Evolutionary conservation across 2,329 filamentous ascomycete species (phyloP), one percentile per base, ranked within the genome.

Genomic region (Talaromyces atroroseus): DNA sequence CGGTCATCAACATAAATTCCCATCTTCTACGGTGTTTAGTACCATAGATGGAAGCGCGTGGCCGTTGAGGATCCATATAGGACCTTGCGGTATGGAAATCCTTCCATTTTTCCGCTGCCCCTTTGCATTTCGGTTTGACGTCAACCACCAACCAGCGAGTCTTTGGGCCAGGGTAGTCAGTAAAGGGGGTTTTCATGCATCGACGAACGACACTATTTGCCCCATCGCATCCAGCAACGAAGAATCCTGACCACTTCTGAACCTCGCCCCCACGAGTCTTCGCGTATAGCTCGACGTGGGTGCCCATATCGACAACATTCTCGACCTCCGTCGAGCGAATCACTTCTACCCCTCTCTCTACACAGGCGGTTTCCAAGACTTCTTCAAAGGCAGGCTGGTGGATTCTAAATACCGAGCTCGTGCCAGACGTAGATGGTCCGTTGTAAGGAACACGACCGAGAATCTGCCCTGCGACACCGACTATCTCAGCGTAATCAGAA

Each of bases 171-270:
- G 32, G 34, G 20, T 20, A 51, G 3, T 42, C 34, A 24, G n/a
- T 40, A n/a, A 42, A 24, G 14, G 18, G 18, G 11, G 42, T 51
- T 11, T 29, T 34, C 4, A 18, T 3, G 1, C 11, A 51, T 14
- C 42, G 32, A 40, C 49, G 49, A 32, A 51, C 49, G 10, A 20
- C 42, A 26, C 49, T 51, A 26, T 51, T 51, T 38, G 49, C 20
- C 14, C 49, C 49, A 40, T 51, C 49, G 21, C 49, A 51, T 12
- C 49, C 49, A 16, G 36, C 49, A 26, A 51, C 49, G 24, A 38
- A 51, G 7, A 1, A 34, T 40, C 34, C 18, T 14, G 34, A 23
- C 49, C 49, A 51, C 24, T 24, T 46, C 16, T 14, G 6, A 14
- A 7, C 11, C 14, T 23, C 18, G 16, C 32, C 18, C 11, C 18